Conservation (phyloP, 1,284 basidiomycete species). For the Sanghuangporus weigelae region DNA sequence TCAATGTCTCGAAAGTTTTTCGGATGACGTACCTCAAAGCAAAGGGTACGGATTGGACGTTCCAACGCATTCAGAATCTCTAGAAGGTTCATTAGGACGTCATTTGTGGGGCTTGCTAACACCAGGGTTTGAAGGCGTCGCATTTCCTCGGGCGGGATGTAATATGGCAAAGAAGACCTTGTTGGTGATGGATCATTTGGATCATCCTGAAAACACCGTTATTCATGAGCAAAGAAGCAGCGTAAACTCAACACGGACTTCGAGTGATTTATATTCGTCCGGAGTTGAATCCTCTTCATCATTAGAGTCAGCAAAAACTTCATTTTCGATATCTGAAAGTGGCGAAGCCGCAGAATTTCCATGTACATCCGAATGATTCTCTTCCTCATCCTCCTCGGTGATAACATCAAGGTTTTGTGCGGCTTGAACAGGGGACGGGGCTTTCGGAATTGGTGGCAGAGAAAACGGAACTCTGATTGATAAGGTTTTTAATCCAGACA, state of each 20-base stretch:
- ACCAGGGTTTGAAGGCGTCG: not conserved
- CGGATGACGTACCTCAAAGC: not conserved
- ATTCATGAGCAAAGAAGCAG: not conserved
- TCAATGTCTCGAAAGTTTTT: not conserved
- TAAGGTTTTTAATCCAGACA: not conserved
- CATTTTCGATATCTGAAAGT: not conserved
- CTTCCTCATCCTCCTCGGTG: constrained; percentile 4
- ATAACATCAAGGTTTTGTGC: not conserved
- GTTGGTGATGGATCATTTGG: not conserved
- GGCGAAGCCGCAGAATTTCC: not conserved
- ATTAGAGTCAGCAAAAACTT: not conserved
- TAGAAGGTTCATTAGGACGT: not conserved
- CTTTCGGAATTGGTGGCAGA: not conserved
- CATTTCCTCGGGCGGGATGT: constrained; percentile 4
- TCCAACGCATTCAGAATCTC: not conserved
- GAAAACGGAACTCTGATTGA: constrained; percentile 2
- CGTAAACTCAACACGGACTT: not conserved
- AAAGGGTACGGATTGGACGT: not conserved
- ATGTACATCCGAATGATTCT: not conserved
- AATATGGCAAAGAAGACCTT: not conserved
- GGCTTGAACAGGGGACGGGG: not conserved
- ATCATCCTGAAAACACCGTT: not conserved
- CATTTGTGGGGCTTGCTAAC: not conserved
- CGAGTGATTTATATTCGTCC: constrained; percentile 2
- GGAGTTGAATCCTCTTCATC: not conserved